These are phyloP conservation scores for Termitomyces sp. DNA, from an alignment of 768 basidiomycete species.

Conservation along the genomic window DNA sequence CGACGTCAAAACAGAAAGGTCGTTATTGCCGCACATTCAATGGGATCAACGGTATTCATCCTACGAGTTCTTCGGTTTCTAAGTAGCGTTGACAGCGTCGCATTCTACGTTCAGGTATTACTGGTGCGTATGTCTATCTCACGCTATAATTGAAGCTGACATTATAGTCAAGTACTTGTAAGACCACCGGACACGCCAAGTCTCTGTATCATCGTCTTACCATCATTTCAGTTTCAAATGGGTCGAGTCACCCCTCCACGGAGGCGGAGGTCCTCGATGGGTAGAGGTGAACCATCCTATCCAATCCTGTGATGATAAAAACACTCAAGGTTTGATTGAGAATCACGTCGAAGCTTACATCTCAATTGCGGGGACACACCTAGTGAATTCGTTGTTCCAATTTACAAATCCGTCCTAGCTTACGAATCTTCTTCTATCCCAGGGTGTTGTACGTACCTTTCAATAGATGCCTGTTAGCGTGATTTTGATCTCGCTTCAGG, in stretches of 20 bases:
- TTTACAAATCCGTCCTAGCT: neutral
- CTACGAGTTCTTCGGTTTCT: neutral
- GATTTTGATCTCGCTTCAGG: slow-evolving; percentile 29
- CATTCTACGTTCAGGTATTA: slow-evolving; percentile 29
- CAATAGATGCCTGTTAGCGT: neutral
- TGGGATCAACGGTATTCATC: slow-evolving; percentile 69
- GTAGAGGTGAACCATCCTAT: slow-evolving; percentile 59
- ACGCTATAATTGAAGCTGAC: neutral
- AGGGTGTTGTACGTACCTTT: slow-evolving; percentile 65
- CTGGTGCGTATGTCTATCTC: slow-evolving; percentile 33
- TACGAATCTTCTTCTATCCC: neutral
- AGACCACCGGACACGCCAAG: slow-evolving; percentile 21
- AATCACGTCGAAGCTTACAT: slow-evolving; percentile 83
- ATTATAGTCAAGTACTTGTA: slow-evolving; percentile 71
- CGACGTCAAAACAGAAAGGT: slow-evolving; percentile 68
- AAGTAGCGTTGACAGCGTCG: neutral
- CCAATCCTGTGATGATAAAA: neutral
- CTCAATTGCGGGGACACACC: slow-evolving; percentile 80
- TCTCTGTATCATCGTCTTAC: slow-evolving; percentile 5
- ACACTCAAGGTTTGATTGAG: slow-evolving; percentile 25
- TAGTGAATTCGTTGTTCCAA: slow-evolving; percentile 35
- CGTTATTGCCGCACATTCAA: slow-evolving; percentile 81
- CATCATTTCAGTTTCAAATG: slow-evolving; percentile 71
- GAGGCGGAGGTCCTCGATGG: slow-evolving; percentile 82
- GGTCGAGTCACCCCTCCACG: slow-evolving; percentile 86